A percentile compares a stretch with the other conserved stretches of the same genome.
These are phyloP conservation scores for Rhodotorula diobovata DNA, from an alignment of 768 basidiomycete species.

Conservation along the genomic window DNA sequence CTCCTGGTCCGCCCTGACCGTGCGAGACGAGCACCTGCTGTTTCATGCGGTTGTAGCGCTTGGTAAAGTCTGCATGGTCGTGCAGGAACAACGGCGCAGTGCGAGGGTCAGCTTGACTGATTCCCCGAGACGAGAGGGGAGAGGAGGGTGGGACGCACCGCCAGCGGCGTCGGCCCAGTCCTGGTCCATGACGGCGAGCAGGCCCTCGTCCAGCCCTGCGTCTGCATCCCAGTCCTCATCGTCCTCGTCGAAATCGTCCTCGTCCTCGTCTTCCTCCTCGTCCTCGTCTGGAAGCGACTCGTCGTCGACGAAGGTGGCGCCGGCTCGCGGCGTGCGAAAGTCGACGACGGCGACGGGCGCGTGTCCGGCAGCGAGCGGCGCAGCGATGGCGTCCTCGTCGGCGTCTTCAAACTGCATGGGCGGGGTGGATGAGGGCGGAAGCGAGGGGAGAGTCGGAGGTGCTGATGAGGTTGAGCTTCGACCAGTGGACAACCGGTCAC, in stretches of 20 bases:
- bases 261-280: constrained; percentile 33
- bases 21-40: constrained; percentile 69
- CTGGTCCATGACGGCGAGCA: constrained; percentile 60
- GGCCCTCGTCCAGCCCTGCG: constrained; percentile 56
- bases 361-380: not conserved
- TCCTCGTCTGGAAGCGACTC: constrained; percentile 4
- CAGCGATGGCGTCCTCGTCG: constrained; percentile 11
- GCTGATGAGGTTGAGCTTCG: not conserved
- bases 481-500: not conserved
- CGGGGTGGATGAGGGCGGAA: not conserved
- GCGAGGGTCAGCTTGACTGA: not conserved
- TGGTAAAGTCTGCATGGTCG: constrained; percentile 72
- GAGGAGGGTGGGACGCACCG: not conserved
- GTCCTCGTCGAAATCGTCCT: constrained; percentile 47
- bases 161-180: constrained; percentile 27
- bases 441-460: not conserved
- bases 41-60: constrained; percentile 89
- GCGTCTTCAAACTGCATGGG: constrained; percentile 31
- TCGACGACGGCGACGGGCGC: not conserved
- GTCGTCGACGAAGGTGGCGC: constrained; percentile 9
- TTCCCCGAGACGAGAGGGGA: not conserved
- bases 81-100: not conserved
- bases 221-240: constrained; percentile 51
- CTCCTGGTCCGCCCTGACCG: constrained; percentile 55
- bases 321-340: not conserved